Conservation (phyloP, 495 filamentous ascomycete species). For the Penicillium pulvis region DNA sequence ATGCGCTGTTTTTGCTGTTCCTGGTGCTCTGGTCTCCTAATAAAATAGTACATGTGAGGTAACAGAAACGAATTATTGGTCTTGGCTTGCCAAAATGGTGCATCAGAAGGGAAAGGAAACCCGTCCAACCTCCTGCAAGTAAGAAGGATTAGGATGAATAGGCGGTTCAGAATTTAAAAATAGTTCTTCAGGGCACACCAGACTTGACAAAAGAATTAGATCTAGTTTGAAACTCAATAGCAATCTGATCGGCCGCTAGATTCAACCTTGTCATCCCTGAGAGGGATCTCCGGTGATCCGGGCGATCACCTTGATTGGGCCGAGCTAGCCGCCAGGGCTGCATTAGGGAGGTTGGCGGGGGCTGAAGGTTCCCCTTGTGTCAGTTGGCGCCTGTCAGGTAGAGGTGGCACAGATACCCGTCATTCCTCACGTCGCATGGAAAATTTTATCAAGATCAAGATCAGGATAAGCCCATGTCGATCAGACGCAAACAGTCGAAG, state of each 20-base stretch:
- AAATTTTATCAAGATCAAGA: slow-evolving; percentile 8
- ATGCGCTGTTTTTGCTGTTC: neutral
- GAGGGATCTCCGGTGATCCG: slow-evolving; percentile 25
- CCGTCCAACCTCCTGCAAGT: neutral
- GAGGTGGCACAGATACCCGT: slow-evolving; percentile 9
- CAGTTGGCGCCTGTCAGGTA: slow-evolving; percentile 17
- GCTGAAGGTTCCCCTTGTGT: slow-evolving; percentile 10
- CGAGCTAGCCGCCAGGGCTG: slow-evolving; percentile 25
- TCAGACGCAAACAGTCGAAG: slow-evolving; percentile 11
- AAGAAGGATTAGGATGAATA: neutral
- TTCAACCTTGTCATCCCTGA: slow-evolving; percentile 8
- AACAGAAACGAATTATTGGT: slow-evolving; percentile 12
- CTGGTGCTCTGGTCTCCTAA: neutral
- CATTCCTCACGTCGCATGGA: slow-evolving; percentile 26
- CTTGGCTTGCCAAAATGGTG: slow-evolving; percentile 11
- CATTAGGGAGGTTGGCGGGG: slow-evolving; percentile 1
- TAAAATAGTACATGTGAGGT: slow-evolving; percentile 7
- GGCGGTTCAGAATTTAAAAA: slow-evolving; percentile 6
- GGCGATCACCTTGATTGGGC: slow-evolving; percentile 7
- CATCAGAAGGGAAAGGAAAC: neutral
- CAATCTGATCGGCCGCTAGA: slow-evolving; percentile 17
- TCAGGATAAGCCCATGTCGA: slow-evolving; percentile 18
- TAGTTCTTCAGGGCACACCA: slow-evolving; percentile 6
- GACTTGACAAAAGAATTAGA: neutral
- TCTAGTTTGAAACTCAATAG: slow-evolving; percentile 22